Percentiles rank a stretch among this genome's conserved stretches.
These are phyloP conservation scores for Barnettozyma populi DNA, from an alignment of 805 yeast species.

Conservation along the genomic window DNA sequence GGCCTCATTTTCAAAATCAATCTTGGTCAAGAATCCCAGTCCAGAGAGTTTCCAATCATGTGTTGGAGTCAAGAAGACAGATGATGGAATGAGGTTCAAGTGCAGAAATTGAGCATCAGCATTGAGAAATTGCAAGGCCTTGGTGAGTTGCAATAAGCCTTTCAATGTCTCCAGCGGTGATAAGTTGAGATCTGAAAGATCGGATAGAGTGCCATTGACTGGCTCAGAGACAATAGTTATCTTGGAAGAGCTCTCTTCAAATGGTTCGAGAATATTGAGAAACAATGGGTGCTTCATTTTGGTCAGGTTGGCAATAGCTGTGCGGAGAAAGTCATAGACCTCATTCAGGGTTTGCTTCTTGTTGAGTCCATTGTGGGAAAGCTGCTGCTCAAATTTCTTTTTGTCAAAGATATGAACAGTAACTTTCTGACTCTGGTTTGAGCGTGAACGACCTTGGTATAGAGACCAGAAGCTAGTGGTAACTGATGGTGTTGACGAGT, in stretches of 20 bases:
- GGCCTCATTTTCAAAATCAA: constrained; percentile 30
- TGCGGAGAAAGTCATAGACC: constrained; percentile 62
- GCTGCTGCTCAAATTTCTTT: constrained; percentile 55
- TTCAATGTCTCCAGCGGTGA: constrained; percentile 64
- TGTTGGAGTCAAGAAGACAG: constrained; percentile 70
- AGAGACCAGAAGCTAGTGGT: constrained; percentile 75
- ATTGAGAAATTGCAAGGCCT: constrained; percentile 80
- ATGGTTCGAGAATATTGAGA: constrained; percentile 76
- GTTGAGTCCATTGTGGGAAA: constrained; percentile 45
- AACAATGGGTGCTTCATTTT: constrained; percentile 88
- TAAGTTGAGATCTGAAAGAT: constrained; percentile 26
- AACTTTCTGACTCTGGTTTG: constrained; percentile 35
- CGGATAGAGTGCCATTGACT: constrained; percentile 50
- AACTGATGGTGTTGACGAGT: constrained; percentile 65
- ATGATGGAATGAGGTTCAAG: constrained; percentile 69
- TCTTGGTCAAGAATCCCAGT: constrained; percentile 51
- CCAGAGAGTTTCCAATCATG: constrained; percentile 96
- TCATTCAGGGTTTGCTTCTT: constrained; percentile 43
- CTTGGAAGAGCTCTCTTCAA: constrained; percentile 78
- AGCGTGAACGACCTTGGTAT: constrained; percentile 68
- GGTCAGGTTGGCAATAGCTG: constrained; percentile 66
- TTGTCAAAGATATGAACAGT: constrained; percentile 88
- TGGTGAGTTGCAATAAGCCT: constrained; percentile 73
- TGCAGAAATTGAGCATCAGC: constrained; percentile 70
- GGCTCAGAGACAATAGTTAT: constrained; percentile 83